Percentiles rank a stretch among this genome's conserved stretches.
Conservation (phyloP, 257 asterid species). For the Lantana camara region DNA sequence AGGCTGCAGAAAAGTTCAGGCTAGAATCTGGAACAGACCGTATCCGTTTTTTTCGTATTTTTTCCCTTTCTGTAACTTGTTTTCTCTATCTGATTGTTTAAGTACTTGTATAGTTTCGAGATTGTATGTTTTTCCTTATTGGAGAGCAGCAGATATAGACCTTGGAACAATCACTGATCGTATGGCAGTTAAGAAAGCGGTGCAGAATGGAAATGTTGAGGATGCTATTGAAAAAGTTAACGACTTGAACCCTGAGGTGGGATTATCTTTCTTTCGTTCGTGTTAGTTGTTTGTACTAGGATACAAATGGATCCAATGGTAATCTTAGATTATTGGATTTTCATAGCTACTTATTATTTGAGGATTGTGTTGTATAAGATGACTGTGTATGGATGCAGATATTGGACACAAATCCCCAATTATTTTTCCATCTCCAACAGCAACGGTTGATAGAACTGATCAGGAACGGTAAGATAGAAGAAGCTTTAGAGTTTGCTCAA, state of each 20-base stretch:
- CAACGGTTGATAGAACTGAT: slow-evolving; percentile 85
- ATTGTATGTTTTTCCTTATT: slow-evolving; percentile 45
- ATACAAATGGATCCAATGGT: not conserved
- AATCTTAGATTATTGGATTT: slow-evolving; percentile 1
- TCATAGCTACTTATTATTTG: not conserved
- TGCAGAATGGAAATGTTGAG: slow-evolving; percentile 82
- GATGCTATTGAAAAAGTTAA: slow-evolving; percentile 91
- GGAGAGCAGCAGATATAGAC: slow-evolving; percentile 79
- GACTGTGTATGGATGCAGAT: slow-evolving; percentile 50
- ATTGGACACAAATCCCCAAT: slow-evolving; percentile 83
- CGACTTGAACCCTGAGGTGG: slow-evolving; percentile 92
- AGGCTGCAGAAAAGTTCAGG: slow-evolving; percentile 76
- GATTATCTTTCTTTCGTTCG: slow-evolving; percentile 13
- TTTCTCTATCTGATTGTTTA: not conserved
- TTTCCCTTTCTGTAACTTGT: not conserved
- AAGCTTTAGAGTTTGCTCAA: slow-evolving; percentile 91
- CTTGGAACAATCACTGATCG: slow-evolving; percentile 83
- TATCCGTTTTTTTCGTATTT: slow-evolving; percentile 45
- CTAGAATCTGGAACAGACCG: slow-evolving; percentile 87
- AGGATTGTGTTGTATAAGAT: not conserved
- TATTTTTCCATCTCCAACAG: slow-evolving; percentile 88
- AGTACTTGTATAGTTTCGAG: not conserved
- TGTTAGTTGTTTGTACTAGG: slow-evolving; percentile 16
- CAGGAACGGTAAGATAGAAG: slow-evolving; percentile 70
- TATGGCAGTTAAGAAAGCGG: slow-evolving; percentile 92